A percentile compares a stretch with the other conserved stretches of the same genome.
Conservation (phyloP, 441 rosid genomes). For the Arabidopsis hybrid region DNA sequence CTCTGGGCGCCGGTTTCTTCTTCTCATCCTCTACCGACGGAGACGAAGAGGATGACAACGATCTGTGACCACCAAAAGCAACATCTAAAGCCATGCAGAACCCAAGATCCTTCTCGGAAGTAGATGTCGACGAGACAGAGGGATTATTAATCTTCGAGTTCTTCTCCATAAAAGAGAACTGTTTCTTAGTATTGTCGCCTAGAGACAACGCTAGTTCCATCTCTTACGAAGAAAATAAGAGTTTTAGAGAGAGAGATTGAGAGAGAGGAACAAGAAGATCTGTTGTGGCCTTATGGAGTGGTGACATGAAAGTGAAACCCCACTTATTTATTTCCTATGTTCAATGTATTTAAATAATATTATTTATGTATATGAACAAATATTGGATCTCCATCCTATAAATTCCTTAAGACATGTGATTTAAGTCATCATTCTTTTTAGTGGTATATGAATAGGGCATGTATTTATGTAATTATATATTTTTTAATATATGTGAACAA, state of each 20-base stretch:
- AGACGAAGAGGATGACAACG: slow-evolving; percentile 40
- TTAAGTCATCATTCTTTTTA: not conserved
- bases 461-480: not conserved
- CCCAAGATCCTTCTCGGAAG: slow-evolving; percentile 43
- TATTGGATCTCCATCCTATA: not conserved
- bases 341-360: slow-evolving; percentile 12
- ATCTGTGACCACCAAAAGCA: slow-evolving; percentile 35
- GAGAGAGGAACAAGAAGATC: slow-evolving; percentile 17
- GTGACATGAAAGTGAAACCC: slow-evolving; percentile 40
- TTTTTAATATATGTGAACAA: not conserved
- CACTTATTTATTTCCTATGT: slow-evolving; percentile 42
- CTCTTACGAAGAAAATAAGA: slow-evolving; percentile 29
- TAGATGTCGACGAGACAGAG: slow-evolving; percentile 38
- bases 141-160: slow-evolving; percentile 31
- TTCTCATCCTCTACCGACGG: slow-evolving; percentile 36
- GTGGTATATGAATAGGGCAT: not conserved
- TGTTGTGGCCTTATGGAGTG: slow-evolving; percentile 35
- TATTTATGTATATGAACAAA: not conserved
- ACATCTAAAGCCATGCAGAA: slow-evolving; percentile 44
- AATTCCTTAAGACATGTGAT: not conserved
- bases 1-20: slow-evolving; percentile 18
- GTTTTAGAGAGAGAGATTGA: slow-evolving; percentile 8
- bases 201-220: slow-evolving; percentile 47
- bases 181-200: slow-evolving; percentile 44
- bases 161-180: slow-evolving; percentile 36